A percentile compares a stretch with the other conserved stretches of the same genome.
These are phyloP conservation scores for Dothideomycetidae sp. DNA, from an alignment of 2,329 filamentous ascomycete genomes.

Conservation along the genomic window DNA sequence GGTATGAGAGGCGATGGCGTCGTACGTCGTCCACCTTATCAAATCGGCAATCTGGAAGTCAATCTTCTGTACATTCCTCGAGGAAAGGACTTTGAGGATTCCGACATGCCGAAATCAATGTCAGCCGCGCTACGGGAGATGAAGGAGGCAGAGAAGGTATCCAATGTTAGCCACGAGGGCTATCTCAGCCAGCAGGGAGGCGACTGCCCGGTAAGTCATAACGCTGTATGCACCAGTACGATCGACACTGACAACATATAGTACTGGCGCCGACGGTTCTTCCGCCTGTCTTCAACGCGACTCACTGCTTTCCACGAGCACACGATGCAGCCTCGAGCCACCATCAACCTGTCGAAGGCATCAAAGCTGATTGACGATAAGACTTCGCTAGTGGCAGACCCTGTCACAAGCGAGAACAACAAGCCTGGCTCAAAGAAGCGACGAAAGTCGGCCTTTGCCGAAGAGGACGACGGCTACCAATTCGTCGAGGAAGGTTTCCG, in stretches of 20 bases:
- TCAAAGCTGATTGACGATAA: conserved; percentile 89
- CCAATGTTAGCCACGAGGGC: conserved; percentile 65
- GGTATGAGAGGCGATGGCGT: conserved; percentile 50
- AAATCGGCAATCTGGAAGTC: conserved; percentile 84
- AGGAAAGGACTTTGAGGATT: conserved; percentile 71
- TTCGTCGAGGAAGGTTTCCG: conserved; percentile 99
- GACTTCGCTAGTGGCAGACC: conserved; percentile 65
- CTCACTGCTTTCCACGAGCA: conserved; percentile 93
- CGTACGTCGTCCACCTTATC: conserved; percentile 78
- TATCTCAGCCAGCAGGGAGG: conserved; percentile 91
- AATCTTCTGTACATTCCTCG: conserved; percentile 91
- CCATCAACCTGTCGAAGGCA: conserved; percentile 90
- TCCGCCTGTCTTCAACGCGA: conserved; percentile 81
- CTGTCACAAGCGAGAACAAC: conserved; percentile 54
- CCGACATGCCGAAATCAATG: conserved; percentile 99
- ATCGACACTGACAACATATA: conserved; percentile 25
- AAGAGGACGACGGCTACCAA: conserved; percentile 98
- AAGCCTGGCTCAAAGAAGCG: conserved; percentile 39
- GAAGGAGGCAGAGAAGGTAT: conserved; percentile 71
- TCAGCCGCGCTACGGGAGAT: conserved; percentile 89
- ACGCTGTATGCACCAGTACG: neutral
- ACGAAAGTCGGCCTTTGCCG: conserved; percentile 86
- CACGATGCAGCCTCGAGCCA: conserved; percentile 86
- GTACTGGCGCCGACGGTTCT: conserved; percentile 97
- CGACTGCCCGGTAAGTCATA: conserved; percentile 74